Evolutionary conservation across 331 rosid species (phyloP), one percentile per base, ranked within the genome.

Genomic region (Cydonia oblonga): DNA sequence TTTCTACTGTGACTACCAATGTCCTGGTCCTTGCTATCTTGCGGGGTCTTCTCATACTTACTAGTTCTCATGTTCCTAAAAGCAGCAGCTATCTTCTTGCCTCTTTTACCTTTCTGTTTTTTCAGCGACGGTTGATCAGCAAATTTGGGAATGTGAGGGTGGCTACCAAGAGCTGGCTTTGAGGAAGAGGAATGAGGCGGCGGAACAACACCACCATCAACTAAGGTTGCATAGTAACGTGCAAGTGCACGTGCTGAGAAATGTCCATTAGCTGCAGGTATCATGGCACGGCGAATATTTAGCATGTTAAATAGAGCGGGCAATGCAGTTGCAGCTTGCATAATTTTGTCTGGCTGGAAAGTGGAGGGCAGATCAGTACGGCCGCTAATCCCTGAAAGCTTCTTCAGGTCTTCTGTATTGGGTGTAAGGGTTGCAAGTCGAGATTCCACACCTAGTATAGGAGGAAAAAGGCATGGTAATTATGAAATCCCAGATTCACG

Each of bases 181-280:
- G 90, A 84, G 62, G 82, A 66, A 13, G 96, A 81, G 68, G 92
- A 84, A 77, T 91, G 99, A 58, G 96, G 90, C 9, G 84, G 86
- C 1, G 99, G 99, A 78, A 92, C 76, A 60, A 82, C 79, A 46
- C 99, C 97, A 23, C 90, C 92, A 62, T 88, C 90, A 51, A 80
- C 97, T 28, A 96, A 85, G 68, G 97, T 84, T 70, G 99, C 99
- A 70, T 96, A 96, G 58, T 89, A 96, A 28, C 99, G 93, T 33
- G 97, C 97, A 46, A 95, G 96, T 52, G 99, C 99, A 30, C 97
- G 93, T 23, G 97, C 99, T 61, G 99, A 88, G 86, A 89, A 69
- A 73, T 95, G 99, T 53, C 96, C 97, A 35, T 96, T 96, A 26
- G 92, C 99, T 35, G 97, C 88, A 28, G 99, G 99, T 82, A 96